Percentiles rank a stretch among this genome's conserved stretches.
These are phyloP conservation scores for Chaetomium sp. DNA, from an alignment of 2,329 filamentous ascomycete species.

Conservation along the genomic window DNA sequence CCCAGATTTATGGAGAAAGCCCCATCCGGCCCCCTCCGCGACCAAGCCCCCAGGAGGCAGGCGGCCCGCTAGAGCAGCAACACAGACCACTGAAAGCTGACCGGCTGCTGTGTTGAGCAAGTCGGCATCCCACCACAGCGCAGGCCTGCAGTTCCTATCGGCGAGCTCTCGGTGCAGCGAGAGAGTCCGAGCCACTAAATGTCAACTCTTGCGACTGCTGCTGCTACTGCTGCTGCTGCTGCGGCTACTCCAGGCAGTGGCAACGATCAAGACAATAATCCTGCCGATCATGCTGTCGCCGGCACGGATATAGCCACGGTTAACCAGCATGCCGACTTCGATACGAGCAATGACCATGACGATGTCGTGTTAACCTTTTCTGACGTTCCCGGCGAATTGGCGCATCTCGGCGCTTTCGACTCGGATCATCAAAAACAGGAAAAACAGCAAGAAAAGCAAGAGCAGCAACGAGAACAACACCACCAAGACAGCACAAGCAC, in stretches of 20 bases:
- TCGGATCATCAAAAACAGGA: constrained; percentile 23
- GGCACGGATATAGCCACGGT: constrained; percentile 15
- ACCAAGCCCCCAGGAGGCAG: constrained; percentile 10
- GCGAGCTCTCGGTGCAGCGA: constrained; percentile 15
- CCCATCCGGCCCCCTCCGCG: background rate
- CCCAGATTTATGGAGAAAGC: constrained; percentile 15
- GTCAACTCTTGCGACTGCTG: constrained; percentile 30
- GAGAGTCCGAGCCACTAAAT: constrained; percentile 29
- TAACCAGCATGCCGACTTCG: constrained; percentile 23
- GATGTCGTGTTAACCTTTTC: constrained; percentile 43
- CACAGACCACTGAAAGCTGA: constrained; percentile 13
- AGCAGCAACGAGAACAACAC: constrained; percentile 24
- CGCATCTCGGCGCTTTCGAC: constrained; percentile 42
- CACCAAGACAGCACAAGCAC: constrained; percentile 32
- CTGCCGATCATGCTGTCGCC: constrained; percentile 14
- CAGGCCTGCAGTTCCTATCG: constrained; percentile 1
- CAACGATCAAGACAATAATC: constrained; percentile 14
- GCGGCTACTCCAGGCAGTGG: constrained; percentile 35
- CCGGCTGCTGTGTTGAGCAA: constrained; percentile 5
- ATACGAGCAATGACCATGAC: constrained; percentile 15
- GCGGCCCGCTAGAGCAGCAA: constrained; percentile 9
- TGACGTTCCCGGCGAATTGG: constrained; percentile 47
- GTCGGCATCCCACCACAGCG: constrained; percentile 10
- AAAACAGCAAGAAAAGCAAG: constrained; percentile 30
- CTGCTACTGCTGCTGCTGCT: background rate